Conservation (phyloP, 495 filamentous ascomycete species). For the Usnea hakonensis region DNA sequence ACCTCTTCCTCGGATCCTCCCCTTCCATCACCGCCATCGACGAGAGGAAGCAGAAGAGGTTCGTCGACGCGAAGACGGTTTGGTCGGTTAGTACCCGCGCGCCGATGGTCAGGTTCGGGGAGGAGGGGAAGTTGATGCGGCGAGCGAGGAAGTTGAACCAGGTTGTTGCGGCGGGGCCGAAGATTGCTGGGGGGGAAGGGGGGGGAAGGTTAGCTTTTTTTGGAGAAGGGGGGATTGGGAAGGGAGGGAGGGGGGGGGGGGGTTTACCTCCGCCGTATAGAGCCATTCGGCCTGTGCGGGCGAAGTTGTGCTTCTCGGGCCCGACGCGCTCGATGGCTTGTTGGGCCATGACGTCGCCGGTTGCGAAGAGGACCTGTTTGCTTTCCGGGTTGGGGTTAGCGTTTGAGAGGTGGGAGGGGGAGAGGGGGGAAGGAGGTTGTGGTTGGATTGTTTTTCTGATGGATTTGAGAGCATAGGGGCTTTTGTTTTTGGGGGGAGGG, state of each 20-base stretch:
- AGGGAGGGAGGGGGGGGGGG: conserved; percentile 1
- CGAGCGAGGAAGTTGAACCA: conserved; percentile 81
- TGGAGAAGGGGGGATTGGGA: neutral
- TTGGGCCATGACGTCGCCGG: conserved; percentile 88
- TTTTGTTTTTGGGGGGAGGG: too few species aligned
- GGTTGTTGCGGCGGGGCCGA: conserved; percentile 81
- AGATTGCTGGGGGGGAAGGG: conserved; percentile 53
- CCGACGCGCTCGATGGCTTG: conserved; percentile 83
- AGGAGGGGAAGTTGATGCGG: conserved; percentile 54
- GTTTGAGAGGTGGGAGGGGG: too few species aligned
- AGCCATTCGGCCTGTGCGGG: conserved; percentile 81
- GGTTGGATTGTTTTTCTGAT: too few species aligned
- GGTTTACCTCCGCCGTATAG: conserved; percentile 78
- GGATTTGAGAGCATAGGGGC: too few species aligned
- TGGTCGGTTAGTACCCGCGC: conserved; percentile 83
- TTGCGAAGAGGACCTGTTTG: conserved; percentile 70
- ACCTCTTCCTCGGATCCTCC: conserved; percentile 58
- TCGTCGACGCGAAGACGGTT: conserved; percentile 71
- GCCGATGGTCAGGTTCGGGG: conserved; percentile 58
- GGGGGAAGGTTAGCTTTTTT: conserved; percentile 16
- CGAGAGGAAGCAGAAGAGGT: conserved; percentile 74
- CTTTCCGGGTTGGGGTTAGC: too few species aligned
- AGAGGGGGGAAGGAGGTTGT: too few species aligned
- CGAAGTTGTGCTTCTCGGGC: conserved; percentile 67
- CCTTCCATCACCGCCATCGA: conserved; percentile 89